Percentiles rank a stretch among this genome's conserved stretches.
Conservation (phyloP, 768 basidiomycete species). For the Boletus speciosus region DNA sequence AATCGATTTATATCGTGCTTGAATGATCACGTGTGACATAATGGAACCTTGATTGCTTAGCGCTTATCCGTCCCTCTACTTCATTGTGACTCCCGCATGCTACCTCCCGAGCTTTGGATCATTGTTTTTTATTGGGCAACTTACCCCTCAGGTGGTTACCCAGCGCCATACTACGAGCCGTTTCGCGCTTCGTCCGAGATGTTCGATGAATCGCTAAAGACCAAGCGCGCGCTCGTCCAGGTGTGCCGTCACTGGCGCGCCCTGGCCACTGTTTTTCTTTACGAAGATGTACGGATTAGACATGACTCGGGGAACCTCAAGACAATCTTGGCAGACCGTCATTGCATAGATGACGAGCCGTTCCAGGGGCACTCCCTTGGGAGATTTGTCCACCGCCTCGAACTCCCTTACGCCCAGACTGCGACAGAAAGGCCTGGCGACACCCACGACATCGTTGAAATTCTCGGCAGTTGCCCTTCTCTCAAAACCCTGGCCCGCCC, state of each 20-base stretch:
- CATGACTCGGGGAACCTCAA: constrained; percentile 31
- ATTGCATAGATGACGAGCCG: constrained; percentile 7
- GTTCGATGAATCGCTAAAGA: constrained; percentile 31
- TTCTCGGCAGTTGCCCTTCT: constrained; percentile 46
- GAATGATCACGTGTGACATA: constrained; percentile 8
- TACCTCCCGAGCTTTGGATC: constrained; percentile 57
- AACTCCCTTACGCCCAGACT: constrained; percentile 57
- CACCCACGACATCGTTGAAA: constrained; percentile 39
- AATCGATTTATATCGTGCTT: background rate
- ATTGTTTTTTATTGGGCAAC: constrained; percentile 47
- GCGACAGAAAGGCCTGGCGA: constrained; percentile 32
- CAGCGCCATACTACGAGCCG: constrained; percentile 39
- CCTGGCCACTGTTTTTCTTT: constrained; percentile 46
- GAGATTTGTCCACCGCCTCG: constrained; percentile 49
- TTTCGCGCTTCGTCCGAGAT: constrained; percentile 39
- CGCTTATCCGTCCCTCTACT: no score
- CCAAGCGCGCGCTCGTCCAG: constrained; percentile 42
- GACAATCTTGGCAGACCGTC: constrained; percentile 25
- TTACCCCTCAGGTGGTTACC: constrained; percentile 23
- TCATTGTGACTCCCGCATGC: background rate
- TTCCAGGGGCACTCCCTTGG: constrained; percentile 23
- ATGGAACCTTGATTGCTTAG: background rate
- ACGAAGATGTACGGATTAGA: constrained; percentile 50
- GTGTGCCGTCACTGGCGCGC: constrained; percentile 59
- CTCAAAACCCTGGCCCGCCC: constrained; percentile 57